These are phyloP conservation scores for Juglanconis juglandina DNA, from an alignment of 2,329 filamentous ascomycete genomes.

Conservation along the genomic window DNA sequence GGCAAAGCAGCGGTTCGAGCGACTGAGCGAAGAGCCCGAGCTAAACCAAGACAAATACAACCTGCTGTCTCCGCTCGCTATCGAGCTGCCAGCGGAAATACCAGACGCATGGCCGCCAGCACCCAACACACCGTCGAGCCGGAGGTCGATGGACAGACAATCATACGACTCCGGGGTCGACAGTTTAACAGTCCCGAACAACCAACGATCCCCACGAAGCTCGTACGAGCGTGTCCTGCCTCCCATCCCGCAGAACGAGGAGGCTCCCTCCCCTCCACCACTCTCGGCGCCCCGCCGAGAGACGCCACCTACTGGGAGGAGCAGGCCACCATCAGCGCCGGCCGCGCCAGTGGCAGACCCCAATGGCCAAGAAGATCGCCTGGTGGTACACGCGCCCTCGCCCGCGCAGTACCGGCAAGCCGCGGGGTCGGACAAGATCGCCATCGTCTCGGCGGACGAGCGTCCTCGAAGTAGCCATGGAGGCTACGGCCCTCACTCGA, in stretches of 20 bases:
- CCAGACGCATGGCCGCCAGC: constrained; percentile 37
- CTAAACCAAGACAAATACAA: constrained; percentile 35
- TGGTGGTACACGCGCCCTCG: constrained; percentile 55
- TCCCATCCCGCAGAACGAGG: constrained; percentile 27
- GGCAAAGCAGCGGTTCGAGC: constrained; percentile 67
- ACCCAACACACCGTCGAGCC: constrained; percentile 38
- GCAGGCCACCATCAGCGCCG: constrained; percentile 21
- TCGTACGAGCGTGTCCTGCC: constrained; percentile 45
- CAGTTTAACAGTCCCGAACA: constrained; percentile 40
- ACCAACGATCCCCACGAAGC: constrained; percentile 45
- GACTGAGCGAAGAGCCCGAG: constrained; percentile 40
- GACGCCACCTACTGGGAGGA: constrained; percentile 20
- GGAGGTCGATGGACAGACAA: constrained; percentile 29
- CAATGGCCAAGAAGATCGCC: constrained; percentile 45
- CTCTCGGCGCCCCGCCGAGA: constrained; percentile 28
- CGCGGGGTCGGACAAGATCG: constrained; percentile 66
- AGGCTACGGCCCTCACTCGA: constrained; percentile 27
- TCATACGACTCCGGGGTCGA: constrained; percentile 58
- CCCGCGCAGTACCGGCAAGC: constrained; percentile 56
- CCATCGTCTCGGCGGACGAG: constrained; percentile 59
- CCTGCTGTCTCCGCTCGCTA: constrained; percentile 47
- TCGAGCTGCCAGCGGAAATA: constrained; percentile 57
- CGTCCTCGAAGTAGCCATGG: constrained; percentile 42
- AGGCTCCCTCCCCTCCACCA: constrained; percentile 26
- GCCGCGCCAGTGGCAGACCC: constrained; percentile 5